phyloP scores from a whole-genome alignment of 306 rosid genomes.

The Rubus parviflorus region DNA sequence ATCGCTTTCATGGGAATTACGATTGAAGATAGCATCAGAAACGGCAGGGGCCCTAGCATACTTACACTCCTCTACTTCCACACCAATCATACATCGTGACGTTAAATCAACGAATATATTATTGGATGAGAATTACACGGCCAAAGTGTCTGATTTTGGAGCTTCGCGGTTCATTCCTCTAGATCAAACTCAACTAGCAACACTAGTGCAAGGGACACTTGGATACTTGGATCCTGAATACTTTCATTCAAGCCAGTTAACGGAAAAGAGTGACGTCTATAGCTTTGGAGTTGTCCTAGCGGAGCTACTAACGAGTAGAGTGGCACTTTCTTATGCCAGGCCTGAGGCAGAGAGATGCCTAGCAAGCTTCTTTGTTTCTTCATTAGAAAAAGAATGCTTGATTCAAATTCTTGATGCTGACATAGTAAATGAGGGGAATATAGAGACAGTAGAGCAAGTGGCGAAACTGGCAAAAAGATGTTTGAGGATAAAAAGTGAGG shows the following conservation, averaged over 20 bases:
- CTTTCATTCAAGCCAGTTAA: not conserved
- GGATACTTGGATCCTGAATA: constrained; percentile 20
- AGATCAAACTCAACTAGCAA: not conserved
- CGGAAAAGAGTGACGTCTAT: constrained; percentile 14
- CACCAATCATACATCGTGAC: constrained; percentile 23
- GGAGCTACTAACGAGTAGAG: not conserved
- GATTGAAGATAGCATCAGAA: constrained; percentile 24
- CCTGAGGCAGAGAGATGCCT: constrained; percentile 10
- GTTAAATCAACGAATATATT: constrained; percentile 22
- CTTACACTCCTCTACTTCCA: constrained; percentile 19
- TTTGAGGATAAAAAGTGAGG: not conserved
- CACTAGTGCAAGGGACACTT: not conserved
- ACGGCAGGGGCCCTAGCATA: constrained; percentile 24
- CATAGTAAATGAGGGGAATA: not conserved
- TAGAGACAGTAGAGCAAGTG: not conserved
- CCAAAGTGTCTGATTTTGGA: constrained; percentile 12
- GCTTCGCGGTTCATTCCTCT: constrained; percentile 5
- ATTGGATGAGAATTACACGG: not conserved
- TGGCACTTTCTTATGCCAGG: not conserved
- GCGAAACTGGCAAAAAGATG: not conserved
- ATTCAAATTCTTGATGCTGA: not conserved
- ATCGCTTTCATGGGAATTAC: constrained; percentile 16
- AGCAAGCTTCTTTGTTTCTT: not conserved
- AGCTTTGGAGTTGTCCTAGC: constrained; percentile 15
- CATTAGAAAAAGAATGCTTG: not conserved